phyloP scores from a whole-genome alignment of 1,284 basidiomycete genomes.

The Ganoderma sinense region DNA sequence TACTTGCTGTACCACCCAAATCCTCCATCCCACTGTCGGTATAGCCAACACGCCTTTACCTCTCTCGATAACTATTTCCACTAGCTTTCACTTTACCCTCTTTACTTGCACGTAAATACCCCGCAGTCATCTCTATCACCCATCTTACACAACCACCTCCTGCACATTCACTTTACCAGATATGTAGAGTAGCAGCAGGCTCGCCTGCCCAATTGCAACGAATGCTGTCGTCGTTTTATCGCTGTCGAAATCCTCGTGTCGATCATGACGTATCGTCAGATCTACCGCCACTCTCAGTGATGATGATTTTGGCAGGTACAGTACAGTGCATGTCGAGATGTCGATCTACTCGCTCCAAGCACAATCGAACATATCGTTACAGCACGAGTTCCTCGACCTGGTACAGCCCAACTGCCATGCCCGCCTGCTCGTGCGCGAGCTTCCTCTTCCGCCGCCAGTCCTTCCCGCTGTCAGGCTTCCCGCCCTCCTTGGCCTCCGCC shows the following conservation, averaged over 20 bases:
- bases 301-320: no score
- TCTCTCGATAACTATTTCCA: not conserved
- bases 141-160: not conserved
- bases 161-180: conserved; percentile 5
- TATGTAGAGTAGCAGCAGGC: conserved; percentile 14
- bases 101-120: conserved; percentile 1
- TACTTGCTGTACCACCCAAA: not conserved
- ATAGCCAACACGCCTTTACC: not conserved
- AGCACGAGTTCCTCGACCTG: conserved; percentile 74
- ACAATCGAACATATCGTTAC: conserved; percentile 32
- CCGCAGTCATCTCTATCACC: not conserved
- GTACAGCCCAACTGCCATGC: conserved; percentile 67
- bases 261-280: not conserved
- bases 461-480: conserved; percentile 43
- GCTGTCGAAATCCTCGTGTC: not conserved
- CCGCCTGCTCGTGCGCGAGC: conserved; percentile 57
- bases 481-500: conserved; percentile 44
- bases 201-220: conserved; percentile 13
- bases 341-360: not conserved
- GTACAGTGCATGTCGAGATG: not conserved
- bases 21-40: not conserved
- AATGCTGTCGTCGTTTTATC: conserved; percentile 7
- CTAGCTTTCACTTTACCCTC: no score
- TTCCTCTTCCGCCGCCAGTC: conserved; percentile 69
- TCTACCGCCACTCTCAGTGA: no score